Evolutionary conservation across 768 basidiomycete genomes (phyloP), one percentile per base, ranked within the genome.

Genomic region (Kwoniella botswanensis): DNA sequence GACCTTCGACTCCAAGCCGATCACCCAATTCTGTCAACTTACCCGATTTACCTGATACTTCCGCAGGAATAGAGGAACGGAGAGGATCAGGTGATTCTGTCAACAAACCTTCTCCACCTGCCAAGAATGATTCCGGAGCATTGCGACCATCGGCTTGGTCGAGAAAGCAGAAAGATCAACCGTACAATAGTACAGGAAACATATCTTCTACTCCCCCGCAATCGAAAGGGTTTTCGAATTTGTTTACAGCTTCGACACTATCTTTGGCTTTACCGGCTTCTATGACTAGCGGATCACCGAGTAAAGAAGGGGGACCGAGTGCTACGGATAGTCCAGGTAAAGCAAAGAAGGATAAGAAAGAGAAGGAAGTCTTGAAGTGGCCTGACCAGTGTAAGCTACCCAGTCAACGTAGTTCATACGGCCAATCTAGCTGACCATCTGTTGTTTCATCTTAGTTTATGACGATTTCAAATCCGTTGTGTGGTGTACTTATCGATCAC

Each of bases 401-500:
- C n/a, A 29, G 21, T 2, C 26, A 42, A 50, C 22, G 35, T 35
- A 4, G 4, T 35, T 35, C 6, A 35, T 35, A 3, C 35, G 35
- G 35, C 4, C 35, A 4, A 35, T 7, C 6, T 35, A 18, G 58
- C 58, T 59, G 46, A 50, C 18, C 1, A 11, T 21, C 35, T 7
- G 6, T 35, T 35, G 35, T 35, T 35, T 35, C 5, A 13, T 43
- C 50, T 22, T 88, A 44, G 97, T 97, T 81, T 94, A 94, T 78
- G 86, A 88, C 13, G 95, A 98, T 84, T 98, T 96, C 82, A 90
- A 90, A 0, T 92, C 92, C 0, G 87, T 91, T 6, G 86, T 97
- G 62, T 97, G 93, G 91, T 87, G 95, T 55, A 96, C 94, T 0
- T 98, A 98, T 84, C 92, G 95, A 24, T 90, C 90, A 1, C 91